A percentile compares a stretch with the other conserved stretches of the same genome.
Conservation (phyloP, 345 rosid genomes). For the Excoecaria agallocha region DNA sequence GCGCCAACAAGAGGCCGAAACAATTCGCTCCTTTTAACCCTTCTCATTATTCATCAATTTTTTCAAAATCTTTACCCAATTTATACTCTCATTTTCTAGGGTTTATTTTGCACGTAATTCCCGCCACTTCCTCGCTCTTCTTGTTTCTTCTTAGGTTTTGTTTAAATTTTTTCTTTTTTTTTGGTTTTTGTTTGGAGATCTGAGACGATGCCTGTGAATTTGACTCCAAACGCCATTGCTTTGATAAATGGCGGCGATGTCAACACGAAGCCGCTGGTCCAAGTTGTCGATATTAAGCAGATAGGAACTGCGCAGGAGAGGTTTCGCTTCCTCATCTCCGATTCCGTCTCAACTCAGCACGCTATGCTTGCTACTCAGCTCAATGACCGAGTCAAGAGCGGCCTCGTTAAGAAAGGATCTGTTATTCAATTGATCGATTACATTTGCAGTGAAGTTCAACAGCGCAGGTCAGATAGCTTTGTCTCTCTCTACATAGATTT, state of each 20-base stretch:
- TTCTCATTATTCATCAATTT: too few species aligned
- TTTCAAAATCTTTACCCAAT: background rate
- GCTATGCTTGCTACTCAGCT: constrained; percentile 86
- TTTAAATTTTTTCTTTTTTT: background rate
- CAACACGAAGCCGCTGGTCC: constrained; percentile 77
- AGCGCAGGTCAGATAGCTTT: constrained; percentile 49
- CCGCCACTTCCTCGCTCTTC: background rate
- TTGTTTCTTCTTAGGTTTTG: background rate
- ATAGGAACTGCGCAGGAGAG: constrained; percentile 65
- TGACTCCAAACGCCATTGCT: constrained; percentile 65
- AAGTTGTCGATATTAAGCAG: constrained; percentile 65
- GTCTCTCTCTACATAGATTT: background rate
- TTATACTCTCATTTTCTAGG: background rate
- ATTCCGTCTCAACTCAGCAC: constrained; percentile 60
- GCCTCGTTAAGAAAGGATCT: constrained; percentile 66
- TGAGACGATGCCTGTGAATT: constrained; percentile 59
- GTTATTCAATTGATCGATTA: constrained; percentile 79
- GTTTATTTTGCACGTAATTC: background rate
- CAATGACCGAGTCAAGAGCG: constrained; percentile 61
- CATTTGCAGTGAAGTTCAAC: constrained; percentile 69
- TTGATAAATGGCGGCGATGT: constrained; percentile 68
- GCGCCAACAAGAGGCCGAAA: background rate
- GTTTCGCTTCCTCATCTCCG: constrained; percentile 67
- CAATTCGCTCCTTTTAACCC: too few species aligned
- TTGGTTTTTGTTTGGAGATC: background rate